phyloP scores from a whole-genome alignment of 1,284 basidiomycete species.

The Blastosporella zonata region DNA sequence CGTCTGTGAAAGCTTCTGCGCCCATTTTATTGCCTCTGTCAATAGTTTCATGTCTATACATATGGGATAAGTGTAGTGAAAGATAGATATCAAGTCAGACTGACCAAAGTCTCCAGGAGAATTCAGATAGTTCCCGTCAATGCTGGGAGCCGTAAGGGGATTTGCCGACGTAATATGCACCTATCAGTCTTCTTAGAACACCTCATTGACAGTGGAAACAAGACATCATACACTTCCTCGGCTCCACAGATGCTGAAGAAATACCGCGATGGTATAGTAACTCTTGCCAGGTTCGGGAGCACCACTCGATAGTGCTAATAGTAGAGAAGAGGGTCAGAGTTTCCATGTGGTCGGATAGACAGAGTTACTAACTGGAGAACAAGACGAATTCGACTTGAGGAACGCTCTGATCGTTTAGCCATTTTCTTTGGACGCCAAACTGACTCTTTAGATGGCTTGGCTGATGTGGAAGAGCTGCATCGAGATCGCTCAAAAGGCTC shows the following conservation, averaged over 20 bases:
- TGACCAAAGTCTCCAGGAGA: conserved; percentile 7
- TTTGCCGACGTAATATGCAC: neutral
- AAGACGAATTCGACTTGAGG: conserved; percentile 11
- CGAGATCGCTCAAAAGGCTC: conserved; percentile 5
- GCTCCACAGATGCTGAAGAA: conserved; percentile 10
- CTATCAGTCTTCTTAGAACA: neutral
- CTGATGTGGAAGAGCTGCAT: conserved; percentile 2
- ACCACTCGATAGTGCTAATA: neutral
- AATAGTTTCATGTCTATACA: conserved; percentile 15
- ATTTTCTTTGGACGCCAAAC: conserved; percentile 5
- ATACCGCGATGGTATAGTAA: conserved; percentile 6
- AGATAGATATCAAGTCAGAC: neutral
- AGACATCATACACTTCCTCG: conserved; percentile 3
- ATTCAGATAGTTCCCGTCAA: conserved; percentile 5
- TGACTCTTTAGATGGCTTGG: neutral
- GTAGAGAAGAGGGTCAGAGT: neutral
- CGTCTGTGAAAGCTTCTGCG: conserved; percentile 11
- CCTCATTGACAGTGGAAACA: neutral
- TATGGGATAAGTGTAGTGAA: neutral
- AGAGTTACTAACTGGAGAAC: conserved; percentile 1
- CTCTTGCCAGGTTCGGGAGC: conserved; percentile 6
- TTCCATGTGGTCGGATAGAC: neutral
- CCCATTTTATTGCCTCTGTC: conserved; percentile 12
- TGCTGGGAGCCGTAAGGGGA: conserved; percentile 4
- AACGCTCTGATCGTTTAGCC: conserved; percentile 5